A percentile compares a stretch with the other conserved stretches of the same genome.
Evolutionary conservation across 2,329 filamentous ascomycete genomes (phyloP).

Genomic region (Apiospora saccharicola): DNA sequence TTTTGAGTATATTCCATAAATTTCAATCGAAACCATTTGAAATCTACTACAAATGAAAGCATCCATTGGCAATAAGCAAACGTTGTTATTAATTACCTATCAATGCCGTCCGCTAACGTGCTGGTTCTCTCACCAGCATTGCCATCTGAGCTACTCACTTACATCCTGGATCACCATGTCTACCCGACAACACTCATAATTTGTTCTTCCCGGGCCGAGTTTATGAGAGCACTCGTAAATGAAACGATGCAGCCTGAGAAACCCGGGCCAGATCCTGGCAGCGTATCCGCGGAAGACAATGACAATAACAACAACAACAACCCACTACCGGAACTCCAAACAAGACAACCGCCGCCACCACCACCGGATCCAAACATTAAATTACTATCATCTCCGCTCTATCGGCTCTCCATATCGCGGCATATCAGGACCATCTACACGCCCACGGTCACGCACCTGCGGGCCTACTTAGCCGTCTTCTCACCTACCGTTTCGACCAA

Average conservation of each 20-base stretch:
- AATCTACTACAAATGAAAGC: not conserved
- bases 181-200: conserved; percentile 74
- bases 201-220: conserved; percentile 70
- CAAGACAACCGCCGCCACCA: not conserved
- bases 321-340: not conserved
- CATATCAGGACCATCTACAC: conserved; percentile 76
- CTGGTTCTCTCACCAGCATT: conserved; percentile 60
- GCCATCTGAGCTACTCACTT: conserved; percentile 68
- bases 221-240: conserved; percentile 65
- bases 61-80: not conserved
- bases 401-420: conserved; percentile 72
- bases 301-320: not conserved
- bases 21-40: not conserved
- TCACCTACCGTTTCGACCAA: conserved; percentile 39
- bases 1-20: not conserved
- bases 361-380: conserved; percentile 30
- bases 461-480: conserved; percentile 74
- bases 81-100: conserved; percentile 28
- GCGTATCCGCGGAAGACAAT: not conserved
- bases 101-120: conserved; percentile 32
- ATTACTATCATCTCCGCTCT: conserved; percentile 71
- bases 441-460: conserved; percentile 77
- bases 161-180: conserved; percentile 64
- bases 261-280: not conserved
- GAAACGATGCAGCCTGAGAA: conserved; percentile 51